phyloP scores from a whole-genome alignment of 139 green algal genomes.

The Picochlorum sp. region DNA sequence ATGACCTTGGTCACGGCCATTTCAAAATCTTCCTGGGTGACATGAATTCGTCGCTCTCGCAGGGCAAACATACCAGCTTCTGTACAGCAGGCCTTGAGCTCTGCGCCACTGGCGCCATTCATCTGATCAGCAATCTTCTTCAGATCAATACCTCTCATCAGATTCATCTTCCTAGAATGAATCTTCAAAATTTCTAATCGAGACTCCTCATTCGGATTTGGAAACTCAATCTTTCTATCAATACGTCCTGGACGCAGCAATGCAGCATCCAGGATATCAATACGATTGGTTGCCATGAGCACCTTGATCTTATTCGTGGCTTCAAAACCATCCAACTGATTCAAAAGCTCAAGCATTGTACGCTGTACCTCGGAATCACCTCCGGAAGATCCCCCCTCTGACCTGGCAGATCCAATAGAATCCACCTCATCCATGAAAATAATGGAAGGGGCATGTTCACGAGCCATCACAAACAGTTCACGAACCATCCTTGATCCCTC shows the following conservation, averaged over 20 bases:
- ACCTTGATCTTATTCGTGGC: slow-evolving; percentile 99
- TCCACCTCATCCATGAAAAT: slow-evolving; percentile 99
- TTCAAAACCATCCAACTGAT: slow-evolving; percentile 99
- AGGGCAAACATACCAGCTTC: slow-evolving; percentile 99
- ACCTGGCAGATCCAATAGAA: slow-evolving; percentile 88
- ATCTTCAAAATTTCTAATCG: slow-evolving; percentile 94
- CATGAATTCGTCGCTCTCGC: slow-evolving; percentile 91
- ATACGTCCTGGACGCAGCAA: slow-evolving; percentile 97
- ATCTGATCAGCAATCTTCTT: slow-evolving; percentile 92
- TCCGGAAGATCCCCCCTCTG: slow-evolving; percentile 43
- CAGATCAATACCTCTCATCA: slow-evolving; percentile 91
- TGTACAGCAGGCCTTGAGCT: slow-evolving; percentile 96
- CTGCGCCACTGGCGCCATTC: slow-evolving; percentile 77
- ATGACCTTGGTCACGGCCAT: slow-evolving; percentile 98
- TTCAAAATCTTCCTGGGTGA: slow-evolving; percentile 99
- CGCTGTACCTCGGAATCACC: slow-evolving; percentile 98
- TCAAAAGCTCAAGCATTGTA: slow-evolving; percentile 99
- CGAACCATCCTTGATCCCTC: slow-evolving; percentile 98
- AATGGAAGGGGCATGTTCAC: slow-evolving; percentile 92
- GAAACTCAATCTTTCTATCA: slow-evolving; percentile 99
- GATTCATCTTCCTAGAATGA: slow-evolving; percentile 87
- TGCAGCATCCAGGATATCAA: slow-evolving; percentile 97
- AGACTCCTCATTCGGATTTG: slow-evolving; percentile 85
- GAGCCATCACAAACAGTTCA: slow-evolving; percentile 98
- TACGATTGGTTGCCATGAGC: slow-evolving; percentile 98